Conservation (phyloP, 2,329 filamentous ascomycete genomes). For the Pseudogymnoascus sp. region DNA sequence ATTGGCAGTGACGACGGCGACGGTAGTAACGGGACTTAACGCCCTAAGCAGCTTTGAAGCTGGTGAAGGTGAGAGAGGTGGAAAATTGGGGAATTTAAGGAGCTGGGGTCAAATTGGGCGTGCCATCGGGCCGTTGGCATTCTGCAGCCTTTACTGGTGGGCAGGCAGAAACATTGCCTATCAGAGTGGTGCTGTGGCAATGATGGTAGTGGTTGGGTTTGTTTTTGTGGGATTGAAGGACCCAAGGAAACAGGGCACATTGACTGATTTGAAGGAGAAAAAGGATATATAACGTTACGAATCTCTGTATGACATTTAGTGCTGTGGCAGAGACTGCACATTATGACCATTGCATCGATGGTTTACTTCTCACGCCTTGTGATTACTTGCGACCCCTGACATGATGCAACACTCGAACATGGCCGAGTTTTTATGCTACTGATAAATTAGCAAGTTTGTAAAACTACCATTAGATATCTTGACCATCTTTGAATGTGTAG, state of each 20-base stretch:
- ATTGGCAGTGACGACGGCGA: conserved; percentile 83
- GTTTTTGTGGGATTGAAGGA: conserved; percentile 64
- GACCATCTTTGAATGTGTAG: background rate
- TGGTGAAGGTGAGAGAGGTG: conserved; percentile 68
- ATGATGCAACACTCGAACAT: background rate
- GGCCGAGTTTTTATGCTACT: background rate
- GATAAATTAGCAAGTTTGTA: background rate
- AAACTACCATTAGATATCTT: background rate
- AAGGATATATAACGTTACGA: background rate
- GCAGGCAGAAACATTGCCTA: conserved; percentile 84
- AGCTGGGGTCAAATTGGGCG: conserved; percentile 80
- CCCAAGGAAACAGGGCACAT: conserved; percentile 18
- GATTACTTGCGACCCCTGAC: background rate
- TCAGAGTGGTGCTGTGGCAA: conserved; percentile 68
- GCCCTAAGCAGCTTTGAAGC: conserved; percentile 89
- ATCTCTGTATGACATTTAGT: background rate
- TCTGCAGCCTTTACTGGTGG: conserved; percentile 98
- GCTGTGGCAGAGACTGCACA: background rate
- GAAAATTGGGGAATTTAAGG: conserved; percentile 76
- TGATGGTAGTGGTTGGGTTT: conserved; percentile 63
- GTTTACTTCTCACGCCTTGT: background rate
- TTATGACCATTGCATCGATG: background rate
- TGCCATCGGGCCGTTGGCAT: conserved; percentile 77
- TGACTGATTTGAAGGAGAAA: background rate
- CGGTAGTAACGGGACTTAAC: conserved; percentile 89